Evolutionary conservation across 768 basidiomycete species (phyloP), one percentile per base, ranked within the genome.

Genomic region (Kwoniella sp.): DNA sequence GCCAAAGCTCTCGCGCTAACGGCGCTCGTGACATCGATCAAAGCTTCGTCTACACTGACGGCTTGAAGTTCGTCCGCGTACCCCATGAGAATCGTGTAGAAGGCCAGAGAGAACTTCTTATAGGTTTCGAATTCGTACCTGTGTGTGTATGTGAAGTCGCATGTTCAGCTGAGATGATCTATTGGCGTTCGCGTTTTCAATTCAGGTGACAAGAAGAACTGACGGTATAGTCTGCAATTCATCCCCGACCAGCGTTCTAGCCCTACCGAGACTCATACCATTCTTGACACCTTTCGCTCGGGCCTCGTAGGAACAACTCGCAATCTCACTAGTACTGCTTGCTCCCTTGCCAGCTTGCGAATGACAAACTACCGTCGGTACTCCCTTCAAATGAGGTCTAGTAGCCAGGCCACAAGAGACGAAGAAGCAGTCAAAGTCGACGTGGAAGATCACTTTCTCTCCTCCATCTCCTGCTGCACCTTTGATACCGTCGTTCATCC

Each of bases 331-430:
- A 68, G 92, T 95, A 33, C 94, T 97, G 59, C 90, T 92, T 10
- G 87, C 85, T 2, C 88, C 90, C 67, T 87, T 87, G 1, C 77
- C 81, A 0, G 88, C 88, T 72, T 92, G 91, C 8, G 93, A 92
- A 80, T 99, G 96, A 73, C 96, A 99, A 0, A 99, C 96, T 0
- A 95, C 93, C 9, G 89, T 88, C 0, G 96, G 91, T 76, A 90
- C 91, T 1, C 93, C 92, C 57, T 86, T 86, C 49, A 96, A 80
- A 63, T 95, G 85, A 0, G 92, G 91, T 1, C 92, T 83, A 61
- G 84, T 86, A 1, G 90, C 83, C 55, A 94, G 80, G 0, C 92
- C 91, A n/a, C 88, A 95, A 1, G 90, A 88, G 12, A 97, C 94
- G 75, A 99, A 99, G 83, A 97, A 98, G 67, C 88, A 92, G 73